Conservation (phyloP, 768 basidiomycete species). For the Serendipita indica region DNA sequence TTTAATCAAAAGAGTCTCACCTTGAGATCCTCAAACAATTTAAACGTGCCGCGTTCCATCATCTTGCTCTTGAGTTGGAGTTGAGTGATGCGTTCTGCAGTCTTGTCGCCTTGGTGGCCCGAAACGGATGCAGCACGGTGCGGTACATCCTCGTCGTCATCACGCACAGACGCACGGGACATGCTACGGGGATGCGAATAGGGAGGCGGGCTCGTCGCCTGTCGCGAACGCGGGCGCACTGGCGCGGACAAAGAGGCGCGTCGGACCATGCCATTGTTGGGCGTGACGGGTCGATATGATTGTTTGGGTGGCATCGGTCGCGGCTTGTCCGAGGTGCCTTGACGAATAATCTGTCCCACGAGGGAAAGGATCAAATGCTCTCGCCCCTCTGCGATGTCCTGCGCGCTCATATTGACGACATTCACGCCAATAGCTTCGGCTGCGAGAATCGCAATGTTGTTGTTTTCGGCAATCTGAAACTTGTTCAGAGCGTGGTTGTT, state of each 20-base stretch:
- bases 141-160: conserved; percentile 45
- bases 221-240: conserved; percentile 29
- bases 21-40: conserved; percentile 89
- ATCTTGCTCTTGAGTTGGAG: conserved; percentile 97
- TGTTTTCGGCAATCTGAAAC: conserved; percentile 99
- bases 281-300: conserved; percentile 61
- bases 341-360: conserved; percentile 96
- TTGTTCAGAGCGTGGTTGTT: conserved; percentile 77
- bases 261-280: conserved; percentile 98
- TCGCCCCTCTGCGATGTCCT: conserved; percentile 80
- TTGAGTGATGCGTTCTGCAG: conserved; percentile 71
- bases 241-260: conserved; percentile 84
- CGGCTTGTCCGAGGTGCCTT: conserved; percentile 32
- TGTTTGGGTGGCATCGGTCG: neutral
- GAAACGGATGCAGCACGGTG: neutral
- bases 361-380: conserved; percentile 95
- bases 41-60: conserved; percentile 93
- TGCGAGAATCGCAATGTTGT: conserved; percentile 98
- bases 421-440: conserved; percentile 97
- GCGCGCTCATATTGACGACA: conserved; percentile 94
- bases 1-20: conserved; percentile 24
- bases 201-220: conserved; percentile 80
- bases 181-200: conserved; percentile 94
- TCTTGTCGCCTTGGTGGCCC: conserved; percentile 86
- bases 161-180: conserved; percentile 98